Percentiles rank a stretch among this genome's conserved stretches.
Conservation (phyloP, 2,329 filamentous ascomycete species). For the Ascochyta viciae-villosae region DNA sequence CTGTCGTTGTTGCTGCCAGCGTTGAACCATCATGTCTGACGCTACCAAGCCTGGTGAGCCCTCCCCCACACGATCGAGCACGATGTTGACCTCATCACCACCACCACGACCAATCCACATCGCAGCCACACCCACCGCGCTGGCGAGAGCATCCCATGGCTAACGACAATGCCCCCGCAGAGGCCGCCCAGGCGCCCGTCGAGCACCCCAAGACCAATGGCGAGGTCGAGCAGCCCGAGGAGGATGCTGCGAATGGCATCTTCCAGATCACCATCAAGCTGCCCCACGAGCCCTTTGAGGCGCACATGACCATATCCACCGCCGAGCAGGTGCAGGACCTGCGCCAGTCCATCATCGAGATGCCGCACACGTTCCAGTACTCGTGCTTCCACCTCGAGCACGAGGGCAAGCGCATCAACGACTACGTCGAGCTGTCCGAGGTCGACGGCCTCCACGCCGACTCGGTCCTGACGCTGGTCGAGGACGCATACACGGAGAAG, state of each 20-base stretch:
- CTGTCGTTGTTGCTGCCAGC: neutral
- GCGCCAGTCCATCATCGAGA: conserved; percentile 93
- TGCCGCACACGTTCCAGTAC: conserved; percentile 92
- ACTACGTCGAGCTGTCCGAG: conserved; percentile 91
- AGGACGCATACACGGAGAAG: conserved; percentile 98
- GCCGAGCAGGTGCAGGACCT: conserved; percentile 98
- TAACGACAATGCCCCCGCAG: conserved; percentile 31
- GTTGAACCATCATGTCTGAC: conserved; percentile 35
- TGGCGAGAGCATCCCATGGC: conserved; percentile 22
- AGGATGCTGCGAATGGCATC: conserved; percentile 51
- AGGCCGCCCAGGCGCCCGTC: conserved; percentile 35
- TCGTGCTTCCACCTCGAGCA: conserved; percentile 98
- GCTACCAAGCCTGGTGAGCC: conserved; percentile 48
- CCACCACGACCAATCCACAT: no score
- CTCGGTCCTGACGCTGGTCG: conserved; percentile 80
- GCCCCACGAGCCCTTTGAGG: conserved; percentile 78
- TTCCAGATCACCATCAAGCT: conserved; percentile 81
- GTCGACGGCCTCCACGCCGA: conserved; percentile 79
- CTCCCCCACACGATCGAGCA: conserved; percentile 20
- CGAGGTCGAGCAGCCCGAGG: conserved; percentile 31
- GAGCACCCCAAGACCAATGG: conserved; percentile 31
- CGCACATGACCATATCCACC: conserved; percentile 86
- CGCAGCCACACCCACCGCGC: no score
- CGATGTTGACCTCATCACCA: neutral
- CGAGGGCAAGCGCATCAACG: conserved; percentile 87